These are phyloP conservation scores for Hyaloscypha hepaticicola DNA, from an alignment of 495 filamentous ascomycete genomes.

Conservation along the genomic window DNA sequence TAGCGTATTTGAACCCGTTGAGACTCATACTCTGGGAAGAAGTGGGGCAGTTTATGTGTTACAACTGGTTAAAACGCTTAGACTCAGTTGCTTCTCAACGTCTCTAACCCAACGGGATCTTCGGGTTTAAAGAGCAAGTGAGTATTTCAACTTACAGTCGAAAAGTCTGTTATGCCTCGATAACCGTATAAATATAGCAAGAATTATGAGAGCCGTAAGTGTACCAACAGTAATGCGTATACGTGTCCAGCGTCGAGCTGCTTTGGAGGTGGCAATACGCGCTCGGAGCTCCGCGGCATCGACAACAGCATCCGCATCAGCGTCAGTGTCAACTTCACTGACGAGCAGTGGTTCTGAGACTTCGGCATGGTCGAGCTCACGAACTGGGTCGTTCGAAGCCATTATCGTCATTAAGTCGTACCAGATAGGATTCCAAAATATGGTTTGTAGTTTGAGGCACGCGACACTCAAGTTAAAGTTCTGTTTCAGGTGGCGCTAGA, in stretches of 20 bases:
- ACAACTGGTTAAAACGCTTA: not conserved
- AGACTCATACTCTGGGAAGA: conserved; percentile 26
- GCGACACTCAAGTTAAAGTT: not conserved
- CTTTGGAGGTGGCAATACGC: not conserved
- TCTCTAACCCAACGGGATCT: not conserved
- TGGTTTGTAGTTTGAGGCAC: not conserved
- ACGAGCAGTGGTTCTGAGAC: not conserved
- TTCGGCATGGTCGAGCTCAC: not conserved
- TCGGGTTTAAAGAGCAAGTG: not conserved
- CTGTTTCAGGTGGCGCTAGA: not conserved
- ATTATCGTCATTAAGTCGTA: not conserved
- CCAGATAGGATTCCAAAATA: not conserved
- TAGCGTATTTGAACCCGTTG: conserved; percentile 28
- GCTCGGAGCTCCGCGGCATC: not conserved
- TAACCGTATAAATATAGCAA: not conserved
- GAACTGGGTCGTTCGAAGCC: not conserved
- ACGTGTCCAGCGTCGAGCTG: not conserved
- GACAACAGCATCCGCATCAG: not conserved
- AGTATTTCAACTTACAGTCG: not conserved
- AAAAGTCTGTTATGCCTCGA: not conserved
- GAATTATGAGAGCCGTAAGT: not conserved
- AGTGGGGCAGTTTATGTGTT: conserved; percentile 1
- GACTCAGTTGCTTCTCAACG: not conserved
- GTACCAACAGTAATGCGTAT: not conserved
- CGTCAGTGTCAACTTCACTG: not conserved